Percentiles rank a stretch among this genome's conserved stretches.
These are phyloP conservation scores for Didymella arachidicola DNA, from an alignment of 2,329 filamentous ascomycete genomes.

Conservation along the genomic window DNA sequence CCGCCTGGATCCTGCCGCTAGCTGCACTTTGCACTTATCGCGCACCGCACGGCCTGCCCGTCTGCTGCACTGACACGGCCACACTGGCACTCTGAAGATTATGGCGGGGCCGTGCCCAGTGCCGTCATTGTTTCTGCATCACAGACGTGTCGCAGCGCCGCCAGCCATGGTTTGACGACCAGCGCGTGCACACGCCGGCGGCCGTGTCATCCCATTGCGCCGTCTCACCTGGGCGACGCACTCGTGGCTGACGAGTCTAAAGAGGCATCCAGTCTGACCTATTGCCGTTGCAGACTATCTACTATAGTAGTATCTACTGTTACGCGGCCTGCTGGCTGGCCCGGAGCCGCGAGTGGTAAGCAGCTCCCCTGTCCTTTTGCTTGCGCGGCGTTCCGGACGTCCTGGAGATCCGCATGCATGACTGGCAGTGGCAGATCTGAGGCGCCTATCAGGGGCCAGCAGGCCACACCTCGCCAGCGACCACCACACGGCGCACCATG, in stretches of 20 bases:
- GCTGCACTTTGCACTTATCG: slow-evolving; percentile 18
- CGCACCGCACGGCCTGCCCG: slow-evolving; percentile 12
- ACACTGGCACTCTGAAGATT: slow-evolving; percentile 10
- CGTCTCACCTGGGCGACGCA: background rate
- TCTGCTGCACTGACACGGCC: background rate
- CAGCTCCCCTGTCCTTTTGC: slow-evolving; percentile 15
- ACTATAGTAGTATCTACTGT: too few relatives aligned
- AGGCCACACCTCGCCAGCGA: slow-evolving; percentile 7
- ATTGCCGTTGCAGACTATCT: background rate
- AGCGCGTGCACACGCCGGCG: background rate
- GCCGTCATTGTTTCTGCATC: slow-evolving; percentile 29
- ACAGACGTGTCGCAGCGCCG: slow-evolving; percentile 14
- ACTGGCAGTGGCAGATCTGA: slow-evolving; percentile 22
- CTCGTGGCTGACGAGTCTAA: background rate
- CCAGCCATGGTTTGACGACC: slow-evolving; percentile 9
- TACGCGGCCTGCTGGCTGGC: background rate
- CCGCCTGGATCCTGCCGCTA: slow-evolving; percentile 22
- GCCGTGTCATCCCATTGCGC: background rate
- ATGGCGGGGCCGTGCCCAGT: slow-evolving; percentile 31
- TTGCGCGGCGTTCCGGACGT: slow-evolving; percentile 25
- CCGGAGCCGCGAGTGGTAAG: slow-evolving; percentile 14
- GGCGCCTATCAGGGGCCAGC: slow-evolving; percentile 20
- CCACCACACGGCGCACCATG: slow-evolving; percentile 1
- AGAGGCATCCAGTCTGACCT: background rate
- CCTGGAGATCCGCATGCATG: slow-evolving; percentile 24